Base-by-base conservation (phyloP, 2,329 filamentous ascomycete genomes). In the Beauveria sp. region DNA sequence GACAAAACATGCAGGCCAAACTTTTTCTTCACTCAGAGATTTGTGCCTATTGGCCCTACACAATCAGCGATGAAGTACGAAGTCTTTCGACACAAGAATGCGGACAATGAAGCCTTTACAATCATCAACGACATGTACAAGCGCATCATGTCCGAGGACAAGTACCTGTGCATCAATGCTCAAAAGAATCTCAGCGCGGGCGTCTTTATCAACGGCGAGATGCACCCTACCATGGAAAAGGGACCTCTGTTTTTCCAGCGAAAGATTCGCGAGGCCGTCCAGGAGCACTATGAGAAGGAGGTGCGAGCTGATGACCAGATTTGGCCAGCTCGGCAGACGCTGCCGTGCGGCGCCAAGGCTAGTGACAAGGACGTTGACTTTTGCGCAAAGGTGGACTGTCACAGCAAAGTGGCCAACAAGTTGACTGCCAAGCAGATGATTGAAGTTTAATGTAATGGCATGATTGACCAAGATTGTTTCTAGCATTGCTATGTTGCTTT, bases 1-100 rank as follows among this genome's bases (percentile, higher is more conserved):
- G 10, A 30, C 64, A 63, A 52, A 64, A 46, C 30, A 10, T 7
- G 2, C 20, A 82, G 80, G 16, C 78, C 81, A n/a, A 76, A 86
- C 71, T 86, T 86, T 71, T 81, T 87, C 72, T 84, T 85, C 75
- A 80, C 86, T 59, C 83, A 86, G 68, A 77, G 83, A 62, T 86
- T 86, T 70, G 76, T 87, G 14, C 85, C 85, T 14, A 77, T 73
- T 53, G 74, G 76, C 2, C 75, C 84, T 0, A 76, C 72, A 41
- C 77, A 72, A 47, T 81, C 80, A 2, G 73, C 75, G 44, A 86
- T 88, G 80, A 76, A 77, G 61, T 87, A 87, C 70, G 82, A 88
- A 68, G 80, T 87, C 55, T 87, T 79, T 76, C 78, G 82, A 63
- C 83, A 87, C 77, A 84, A 82, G 69, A 73, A 81, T 68, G 80